Evolutionary conservation across 768 basidiomycete genomes (phyloP).

Genomic region (Rhizopogon vinicolor): DNA sequence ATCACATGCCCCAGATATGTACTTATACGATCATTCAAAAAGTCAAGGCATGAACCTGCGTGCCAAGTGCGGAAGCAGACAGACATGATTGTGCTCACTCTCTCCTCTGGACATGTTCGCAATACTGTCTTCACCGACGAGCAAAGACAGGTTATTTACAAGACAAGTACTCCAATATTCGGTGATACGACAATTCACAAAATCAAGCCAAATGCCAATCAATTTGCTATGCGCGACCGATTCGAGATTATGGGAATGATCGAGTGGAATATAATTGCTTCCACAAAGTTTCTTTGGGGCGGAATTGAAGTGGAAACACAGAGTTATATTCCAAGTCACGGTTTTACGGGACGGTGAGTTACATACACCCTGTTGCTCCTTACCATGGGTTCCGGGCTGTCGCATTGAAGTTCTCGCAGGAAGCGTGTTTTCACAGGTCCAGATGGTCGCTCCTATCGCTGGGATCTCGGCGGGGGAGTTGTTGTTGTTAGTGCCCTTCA

Average conservation of each 20-base stretch:
- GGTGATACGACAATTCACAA: slow-evolving; percentile 22
- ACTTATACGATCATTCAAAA: too few species aligned
- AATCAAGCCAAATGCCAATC: slow-evolving; percentile 18
- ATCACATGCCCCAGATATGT: too few species aligned
- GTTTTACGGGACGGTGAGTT: slow-evolving; percentile 18
- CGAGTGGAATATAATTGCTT: slow-evolving; percentile 26
- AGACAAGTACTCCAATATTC: slow-evolving; percentile 15
- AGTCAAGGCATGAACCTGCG: too few species aligned
- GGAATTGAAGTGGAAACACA: slow-evolving; percentile 21
- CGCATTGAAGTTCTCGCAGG: not conserved
- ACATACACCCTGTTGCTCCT: too few species aligned
- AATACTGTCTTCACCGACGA: slow-evolving; percentile 19
- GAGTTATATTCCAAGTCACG: slow-evolving; percentile 19
- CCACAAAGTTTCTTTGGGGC: slow-evolving; percentile 25
- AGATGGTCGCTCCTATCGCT: not conserved
- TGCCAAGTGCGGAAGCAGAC: too few species aligned
- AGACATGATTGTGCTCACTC: slow-evolving; percentile 16
- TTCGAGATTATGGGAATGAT: slow-evolving; percentile 30
- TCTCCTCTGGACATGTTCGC: slow-evolving; percentile 17
- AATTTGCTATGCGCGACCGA: slow-evolving; percentile 20
- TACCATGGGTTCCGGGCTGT: not conserved
- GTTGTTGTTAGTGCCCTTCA: not conserved
- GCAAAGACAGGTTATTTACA: slow-evolving; percentile 24
- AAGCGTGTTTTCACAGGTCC: not conserved
- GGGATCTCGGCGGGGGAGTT: not conserved